Evolutionary conservation across 2,329 filamentous ascomycete species (phyloP).

Genomic region (Cercospora sesami): DNA sequence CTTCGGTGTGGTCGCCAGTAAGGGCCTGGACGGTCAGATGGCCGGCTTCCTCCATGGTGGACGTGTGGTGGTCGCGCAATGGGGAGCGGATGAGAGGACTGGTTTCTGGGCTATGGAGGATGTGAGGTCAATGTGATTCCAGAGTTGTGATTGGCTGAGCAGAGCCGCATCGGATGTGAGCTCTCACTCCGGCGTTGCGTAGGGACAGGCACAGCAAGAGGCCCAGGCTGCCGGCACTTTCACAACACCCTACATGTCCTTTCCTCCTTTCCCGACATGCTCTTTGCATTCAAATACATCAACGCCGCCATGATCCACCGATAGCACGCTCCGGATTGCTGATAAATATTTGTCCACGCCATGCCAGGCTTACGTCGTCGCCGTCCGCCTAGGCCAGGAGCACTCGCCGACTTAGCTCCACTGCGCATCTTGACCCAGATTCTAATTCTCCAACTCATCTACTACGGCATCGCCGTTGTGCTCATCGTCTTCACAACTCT

Average conservation of each 20-base stretch:
- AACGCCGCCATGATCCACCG: neutral
- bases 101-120: neutral
- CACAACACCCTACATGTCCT: slow-evolving; percentile 2
- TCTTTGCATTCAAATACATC: neutral
- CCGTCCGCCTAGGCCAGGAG: slow-evolving; percentile 64
- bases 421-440: slow-evolving; percentile 68
- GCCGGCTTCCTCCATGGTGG: slow-evolving; percentile 50
- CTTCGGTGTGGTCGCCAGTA: slow-evolving; percentile 39
- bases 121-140: slow-evolving; percentile 9
- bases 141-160: neutral
- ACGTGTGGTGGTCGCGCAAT: slow-evolving; percentile 3
- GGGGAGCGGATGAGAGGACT: neutral
- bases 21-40: slow-evolving; percentile 36
- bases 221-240: slow-evolving; percentile 3
- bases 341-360: neutral
- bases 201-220: neutral
- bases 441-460: slow-evolving; percentile 62
- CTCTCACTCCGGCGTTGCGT: neutral
- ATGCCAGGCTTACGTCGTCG: slow-evolving; percentile 49
- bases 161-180: neutral
- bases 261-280: slow-evolving; percentile 3
- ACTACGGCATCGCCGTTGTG: slow-evolving; percentile 62
- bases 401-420: slow-evolving; percentile 66
- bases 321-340: neutral
- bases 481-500: slow-evolving; percentile 68